Base-by-base conservation (phyloP, 2,329 filamentous ascomycete species). In the Epichloe gansuensis region DNA sequence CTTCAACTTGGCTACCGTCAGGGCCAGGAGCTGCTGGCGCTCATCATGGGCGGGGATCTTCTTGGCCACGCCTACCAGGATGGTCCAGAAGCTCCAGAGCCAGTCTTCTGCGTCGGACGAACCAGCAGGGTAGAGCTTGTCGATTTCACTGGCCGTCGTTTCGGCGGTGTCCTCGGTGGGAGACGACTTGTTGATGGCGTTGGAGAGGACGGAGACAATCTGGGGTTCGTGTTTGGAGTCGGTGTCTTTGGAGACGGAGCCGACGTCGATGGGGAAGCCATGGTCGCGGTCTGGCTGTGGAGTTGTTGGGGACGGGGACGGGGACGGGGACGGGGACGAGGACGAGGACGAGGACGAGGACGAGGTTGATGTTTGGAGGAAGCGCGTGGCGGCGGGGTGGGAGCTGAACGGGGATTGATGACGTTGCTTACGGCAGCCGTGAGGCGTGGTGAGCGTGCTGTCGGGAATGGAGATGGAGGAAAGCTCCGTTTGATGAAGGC, bases 51-150 rank as follows among this genome's bases (percentile, higher is more conserved):
- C 60, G 28, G 63, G 61, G 6, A 65, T 57, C 48, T 57, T 57
- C 48, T 58, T 60, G 46, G 53, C 63, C 17, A 61, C 54, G 35
- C 54, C 52, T 45, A 64, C 49, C 46, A 65, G 46, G 17, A 63
- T 50, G 4, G 56, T 54, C 65, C 65, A 67, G 21, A 67, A 54
- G 3, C 53, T 56, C 61, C 63, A 66, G 49, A 67, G 60, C 52
- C 61, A 63, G 43, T 57, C 53, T 47, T 63, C 62, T 9, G 60
- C 54, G 5, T 59, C 55, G 34, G 52, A 44, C 31, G 46, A 23
- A 42, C 51, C 54, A 21, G 51, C 48, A 7, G 55, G 54, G 51
- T 61, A 63, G 9, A 64, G 60, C 46, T 57, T 44, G 56, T 65
- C 62, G 46, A 66, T 58, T 15, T 59, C 52, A 39, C 45, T 47